Conservation (phyloP, 768 basidiomycete species). For the Suillus plorans region DNA sequence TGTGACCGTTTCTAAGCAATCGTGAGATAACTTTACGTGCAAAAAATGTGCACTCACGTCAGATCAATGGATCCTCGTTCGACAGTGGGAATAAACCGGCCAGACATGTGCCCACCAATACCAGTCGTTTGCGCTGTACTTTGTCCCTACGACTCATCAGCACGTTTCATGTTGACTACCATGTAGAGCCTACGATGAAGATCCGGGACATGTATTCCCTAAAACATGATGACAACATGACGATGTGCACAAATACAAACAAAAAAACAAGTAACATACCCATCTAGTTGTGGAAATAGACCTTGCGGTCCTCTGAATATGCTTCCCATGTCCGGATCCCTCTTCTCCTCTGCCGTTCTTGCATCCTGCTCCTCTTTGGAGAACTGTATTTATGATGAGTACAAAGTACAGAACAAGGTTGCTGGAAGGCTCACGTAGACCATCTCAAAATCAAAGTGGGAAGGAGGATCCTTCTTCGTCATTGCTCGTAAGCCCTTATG, state of each 20-base stretch:
- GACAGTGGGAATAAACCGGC: slow-evolving; percentile 91
- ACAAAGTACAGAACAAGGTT: neutral
- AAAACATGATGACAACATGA: slow-evolving; percentile 32
- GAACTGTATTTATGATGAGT: slow-evolving; percentile 43
- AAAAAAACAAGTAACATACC: slow-evolving; percentile 39
- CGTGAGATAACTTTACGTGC: neutral
- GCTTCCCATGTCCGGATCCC: slow-evolving; percentile 59
- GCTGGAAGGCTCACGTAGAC: slow-evolving; percentile 63
- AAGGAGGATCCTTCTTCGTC: slow-evolving; percentile 89
- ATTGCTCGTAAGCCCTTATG: slow-evolving; percentile 71
- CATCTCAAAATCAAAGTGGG: slow-evolving; percentile 67
- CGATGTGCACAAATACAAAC: neutral
- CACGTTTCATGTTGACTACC: neutral
- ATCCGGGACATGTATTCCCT: slow-evolving; percentile 50
- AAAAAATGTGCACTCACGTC: slow-evolving; percentile 48
- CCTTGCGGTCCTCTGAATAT: slow-evolving; percentile 66
- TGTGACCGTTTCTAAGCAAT: slow-evolving; percentile 68
- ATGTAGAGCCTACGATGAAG: slow-evolving; percentile 59
- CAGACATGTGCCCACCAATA: slow-evolving; percentile 58
- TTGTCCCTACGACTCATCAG: slow-evolving; percentile 56
- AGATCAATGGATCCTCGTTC: slow-evolving; percentile 92
- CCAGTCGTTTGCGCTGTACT: slow-evolving; percentile 91
- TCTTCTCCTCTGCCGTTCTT: slow-evolving; percentile 60
- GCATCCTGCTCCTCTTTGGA: slow-evolving; percentile 74
- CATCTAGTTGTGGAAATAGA: slow-evolving; percentile 76